These are phyloP conservation scores for Capronia americana DNA, from an alignment of 2,329 filamentous ascomycete genomes.

Conservation along the genomic window DNA sequence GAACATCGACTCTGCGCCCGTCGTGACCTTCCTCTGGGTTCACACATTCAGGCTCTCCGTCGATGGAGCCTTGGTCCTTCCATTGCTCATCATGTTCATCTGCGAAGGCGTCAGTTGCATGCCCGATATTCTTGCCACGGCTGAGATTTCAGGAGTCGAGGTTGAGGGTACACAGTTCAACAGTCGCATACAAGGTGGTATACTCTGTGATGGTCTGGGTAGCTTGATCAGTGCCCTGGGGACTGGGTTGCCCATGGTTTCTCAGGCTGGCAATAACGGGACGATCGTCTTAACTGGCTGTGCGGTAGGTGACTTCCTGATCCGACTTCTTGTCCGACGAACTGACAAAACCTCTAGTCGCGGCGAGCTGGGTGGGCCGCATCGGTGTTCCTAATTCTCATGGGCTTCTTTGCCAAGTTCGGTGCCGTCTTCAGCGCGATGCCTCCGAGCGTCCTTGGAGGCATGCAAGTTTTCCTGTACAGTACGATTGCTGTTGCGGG, in stretches of 20 bases:
- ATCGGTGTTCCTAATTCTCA: conserved; percentile 77
- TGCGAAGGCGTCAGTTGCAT: conserved; percentile 81
- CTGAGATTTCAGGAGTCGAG: conserved; percentile 77
- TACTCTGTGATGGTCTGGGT: conserved; percentile 78
- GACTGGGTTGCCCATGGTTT: conserved; percentile 80
- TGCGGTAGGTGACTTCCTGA: conserved; percentile 52
- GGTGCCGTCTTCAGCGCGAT: conserved; percentile 80
- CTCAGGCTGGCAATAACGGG: conserved; percentile 84
- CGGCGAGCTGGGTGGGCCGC: conserved; percentile 79
- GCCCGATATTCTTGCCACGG: conserved; percentile 80
- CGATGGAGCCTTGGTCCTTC: conserved; percentile 76
- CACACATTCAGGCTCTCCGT: conserved; percentile 75
- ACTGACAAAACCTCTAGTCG: conserved; percentile 54
- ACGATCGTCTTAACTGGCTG: conserved; percentile 82
- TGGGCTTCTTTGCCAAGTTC: conserved; percentile 84
- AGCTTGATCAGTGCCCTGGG: conserved; percentile 76
- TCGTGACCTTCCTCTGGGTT: conserved; percentile 78
- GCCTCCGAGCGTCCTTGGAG: conserved; percentile 69
- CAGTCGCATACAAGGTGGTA: conserved; percentile 77
- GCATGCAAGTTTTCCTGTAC: conserved; percentile 83
- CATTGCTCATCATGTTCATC: conserved; percentile 72
- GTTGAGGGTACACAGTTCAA: conserved; percentile 76
- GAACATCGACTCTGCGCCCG: conserved; percentile 74
- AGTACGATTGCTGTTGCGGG: conserved; percentile 77
- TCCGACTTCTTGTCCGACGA: neutral